Conservation (phyloP, 768 basidiomycete genomes). For the Trametopsis cervina region DNA sequence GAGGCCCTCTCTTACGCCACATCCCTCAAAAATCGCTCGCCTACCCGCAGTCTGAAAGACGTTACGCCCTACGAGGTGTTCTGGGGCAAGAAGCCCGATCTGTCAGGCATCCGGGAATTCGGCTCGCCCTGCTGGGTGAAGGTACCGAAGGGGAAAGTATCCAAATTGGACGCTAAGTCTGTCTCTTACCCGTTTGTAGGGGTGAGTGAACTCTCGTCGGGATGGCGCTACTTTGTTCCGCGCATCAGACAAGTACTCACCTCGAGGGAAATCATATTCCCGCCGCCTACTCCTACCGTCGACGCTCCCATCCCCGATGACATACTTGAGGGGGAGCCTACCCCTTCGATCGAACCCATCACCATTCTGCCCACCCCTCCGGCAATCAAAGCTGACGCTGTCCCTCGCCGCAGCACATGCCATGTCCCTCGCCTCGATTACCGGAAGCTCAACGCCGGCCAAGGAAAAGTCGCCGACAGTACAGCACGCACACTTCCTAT, state of each 20-base stretch:
- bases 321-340: conserved; percentile 6
- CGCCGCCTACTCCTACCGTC: neutral
- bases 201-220: neutral
- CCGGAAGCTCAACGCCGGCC: neutral
- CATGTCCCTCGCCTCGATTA: conserved; percentile 3
- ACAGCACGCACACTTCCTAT: neutral
- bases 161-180: conserved; percentile 5
- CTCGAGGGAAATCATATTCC: conserved; percentile 9
- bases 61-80: conserved; percentile 18
- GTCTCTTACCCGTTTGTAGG: conserved; percentile 5
- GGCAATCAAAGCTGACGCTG: neutral
- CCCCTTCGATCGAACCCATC: neutral
- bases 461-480: neutral
- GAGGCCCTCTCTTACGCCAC: conserved; percentile 22
- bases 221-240: conserved; percentile 3
- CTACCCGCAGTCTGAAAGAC: conserved; percentile 11
- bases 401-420: neutral
- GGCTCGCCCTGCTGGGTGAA: conserved; percentile 8
- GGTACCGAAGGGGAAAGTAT: neutral
- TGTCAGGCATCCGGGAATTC: conserved; percentile 13
- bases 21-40: conserved; percentile 16
- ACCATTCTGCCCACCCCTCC: neutral
- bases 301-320: neutral
- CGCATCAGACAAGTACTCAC: conserved; percentile 2
- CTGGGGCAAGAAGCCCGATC: conserved; percentile 11